Conservation (phyloP, 139 green algal genomes). For the Chara braunii region DNA sequence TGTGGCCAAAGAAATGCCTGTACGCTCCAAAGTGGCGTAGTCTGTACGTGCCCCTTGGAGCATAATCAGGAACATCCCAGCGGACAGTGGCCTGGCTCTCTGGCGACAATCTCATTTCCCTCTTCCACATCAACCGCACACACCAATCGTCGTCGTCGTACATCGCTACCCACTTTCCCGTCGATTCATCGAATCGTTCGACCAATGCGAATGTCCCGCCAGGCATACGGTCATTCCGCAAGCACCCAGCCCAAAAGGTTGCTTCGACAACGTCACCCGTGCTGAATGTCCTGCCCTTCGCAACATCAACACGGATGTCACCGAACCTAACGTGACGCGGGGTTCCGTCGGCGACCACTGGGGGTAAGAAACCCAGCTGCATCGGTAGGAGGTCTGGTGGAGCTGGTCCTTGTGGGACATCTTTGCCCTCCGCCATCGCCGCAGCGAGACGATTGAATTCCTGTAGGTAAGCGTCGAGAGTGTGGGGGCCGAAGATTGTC, state of each 20-base stretch:
- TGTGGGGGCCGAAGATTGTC: conserved; percentile 75
- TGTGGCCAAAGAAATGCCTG: conserved; percentile 51
- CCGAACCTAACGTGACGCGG: conserved; percentile 56
- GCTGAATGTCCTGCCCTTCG: neutral
- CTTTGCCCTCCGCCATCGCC: conserved; percentile 49
- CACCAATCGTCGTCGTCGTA: conserved; percentile 59
- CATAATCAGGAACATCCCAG: conserved; percentile 54
- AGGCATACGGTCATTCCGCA: conserved; percentile 62
- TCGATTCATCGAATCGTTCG: conserved; percentile 38
- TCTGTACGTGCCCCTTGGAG: conserved; percentile 52
- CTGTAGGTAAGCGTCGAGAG: conserved; percentile 82
- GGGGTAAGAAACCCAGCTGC: conserved; percentile 60
- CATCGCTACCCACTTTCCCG: conserved; percentile 44
- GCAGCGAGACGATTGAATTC: conserved; percentile 55
- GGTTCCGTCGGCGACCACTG: conserved; percentile 60
- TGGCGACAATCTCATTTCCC: conserved; percentile 43
- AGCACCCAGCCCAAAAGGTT: conserved; percentile 62
- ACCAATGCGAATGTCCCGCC: conserved; percentile 63
- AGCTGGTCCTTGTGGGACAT: conserved; percentile 2
- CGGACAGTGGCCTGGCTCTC: conserved; percentile 56
- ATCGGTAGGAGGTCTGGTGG: conserved; percentile 56
- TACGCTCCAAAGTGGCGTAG: conserved; percentile 61
- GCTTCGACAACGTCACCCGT: conserved; percentile 36
- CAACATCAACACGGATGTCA: conserved; percentile 11
- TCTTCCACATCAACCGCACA: conserved; percentile 56